Evolutionary conservation across 768 basidiomycete species (phyloP), one percentile per base, ranked within the genome.

Genomic region (Kwoniella botswanensis): DNA sequence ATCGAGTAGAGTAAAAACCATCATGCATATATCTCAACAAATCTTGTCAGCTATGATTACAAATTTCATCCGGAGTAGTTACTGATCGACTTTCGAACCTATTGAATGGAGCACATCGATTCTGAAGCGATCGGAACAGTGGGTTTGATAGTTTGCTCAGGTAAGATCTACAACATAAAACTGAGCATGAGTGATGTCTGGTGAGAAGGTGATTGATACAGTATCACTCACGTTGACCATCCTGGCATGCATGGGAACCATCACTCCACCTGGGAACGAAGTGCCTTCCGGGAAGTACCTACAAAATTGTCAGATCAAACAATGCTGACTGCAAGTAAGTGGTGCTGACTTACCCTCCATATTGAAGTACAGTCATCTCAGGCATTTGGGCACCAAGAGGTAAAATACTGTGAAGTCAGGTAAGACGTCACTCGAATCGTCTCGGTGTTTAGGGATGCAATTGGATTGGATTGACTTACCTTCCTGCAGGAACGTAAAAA

Each of bases 221-320:
- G n/a, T 21, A 6, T 15, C n/a, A 59, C 67, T 63, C 22, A 68
- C 67, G 60, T 81, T 82, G 21, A 82, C 82, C 79, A 83, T 81
- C 44, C 82, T 67, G 11, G 82, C 82, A 60, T 83, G 82, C 18
- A 83, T 63, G 21, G 82, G 82, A 0, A 82, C 74, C 65, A 81
- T 72, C 13, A 82, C 77, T 21, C 82, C 82, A 1, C 79, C 77
- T 6, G 80, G 82, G 65, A 83, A 83, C 1, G 81, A 79, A 4
- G 82, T 83, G 0, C 82, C 82, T 13, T 76, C 76, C 9, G 80
- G 80, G 26, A 83, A 80, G 55, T 82, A 83, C 10, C 79, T 78
- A 26, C 21, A 35, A 35, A 6, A 35, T 7, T 10, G 24, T 44
- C 12, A 21, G 21, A 11, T 17, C 46, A 10, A 17, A 13, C 12